Evolutionary conservation across 1,139 yeast genomes (phyloP), one percentile per base, ranked within the genome.

Genomic region (Lodderomyces oxycetoniae): DNA sequence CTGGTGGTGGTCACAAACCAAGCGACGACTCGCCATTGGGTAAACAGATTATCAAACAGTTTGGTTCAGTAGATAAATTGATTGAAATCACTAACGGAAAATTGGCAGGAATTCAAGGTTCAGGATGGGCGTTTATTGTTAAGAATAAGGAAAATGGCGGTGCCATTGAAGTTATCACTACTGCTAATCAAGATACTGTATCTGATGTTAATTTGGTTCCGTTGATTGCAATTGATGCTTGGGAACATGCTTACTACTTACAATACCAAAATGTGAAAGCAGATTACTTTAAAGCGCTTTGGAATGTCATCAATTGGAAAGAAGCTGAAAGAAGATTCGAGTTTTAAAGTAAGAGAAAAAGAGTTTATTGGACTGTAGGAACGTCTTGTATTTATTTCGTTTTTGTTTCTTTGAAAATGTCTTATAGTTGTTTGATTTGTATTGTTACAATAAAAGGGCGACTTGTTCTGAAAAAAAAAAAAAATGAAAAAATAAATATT

Each of bases 241-340:
- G 97, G 97, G 97, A 89, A 65, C 97, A 89, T 57, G 96, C 97
- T 36, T 89, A 88, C 72, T 89, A 89, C 75, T 74, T 89, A 65
- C 96, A 89, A 65, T 89, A 89, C 72, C 84, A 86, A 67, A 89
- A 89, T 67, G 91, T 82, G 59, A 89, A 89, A 74, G 95, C 66
- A 32, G 96, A 89, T 59, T 89, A 89, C 70, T 89, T 89, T 77
- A 82, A 87, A 67, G 94, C 95, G 43, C 85, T 89, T 62, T 89
- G 97, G 97, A 83, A 86, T 56, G 96, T 89, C 34, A 78, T 89
- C 64, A 88, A 87, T 78, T 89, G 97, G 97, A 75, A 81, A 63
- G 95, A 84, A 63, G 97, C 96, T 42, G 91, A 80, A 56, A 73
- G 68, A 61, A 75, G 87, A 53, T 81, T 33, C 36, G 41, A 38